Evolutionary conservation across 2,329 filamentous ascomycete species (phyloP).

Genomic region (Coleophoma cylindrospora): DNA sequence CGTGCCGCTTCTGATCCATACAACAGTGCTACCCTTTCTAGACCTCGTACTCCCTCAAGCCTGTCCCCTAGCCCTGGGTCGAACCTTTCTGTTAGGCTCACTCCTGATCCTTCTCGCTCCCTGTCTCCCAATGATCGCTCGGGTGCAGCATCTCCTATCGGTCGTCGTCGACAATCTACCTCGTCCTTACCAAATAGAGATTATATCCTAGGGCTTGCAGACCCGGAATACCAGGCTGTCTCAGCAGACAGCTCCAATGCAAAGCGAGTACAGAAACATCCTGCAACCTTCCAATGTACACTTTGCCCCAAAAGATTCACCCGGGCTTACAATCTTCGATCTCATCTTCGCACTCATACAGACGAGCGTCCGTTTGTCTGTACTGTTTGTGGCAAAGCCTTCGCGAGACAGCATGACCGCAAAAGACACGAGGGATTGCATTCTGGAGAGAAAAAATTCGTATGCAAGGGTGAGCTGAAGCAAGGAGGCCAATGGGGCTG

Average conservation of each 20-base stretch:
- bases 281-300: constrained; percentile 91
- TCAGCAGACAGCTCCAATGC: constrained; percentile 50
- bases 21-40: constrained; percentile 34
- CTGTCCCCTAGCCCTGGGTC: constrained; percentile 50
- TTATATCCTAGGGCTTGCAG: constrained; percentile 85
- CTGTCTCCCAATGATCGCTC: constrained; percentile 55
- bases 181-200: constrained; percentile 54
- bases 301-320: constrained; percentile 96
- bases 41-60: constrained; percentile 44
- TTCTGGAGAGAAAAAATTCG: constrained; percentile 97
- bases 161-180: constrained; percentile 55
- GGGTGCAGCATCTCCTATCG: constrained; percentile 35
- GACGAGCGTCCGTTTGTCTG: constrained; percentile 97
- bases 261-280: constrained; percentile 94
- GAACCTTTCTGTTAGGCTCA: constrained; percentile 38
- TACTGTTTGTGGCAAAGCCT: constrained; percentile 94
- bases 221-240: constrained; percentile 74
- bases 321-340: constrained; percentile 91
- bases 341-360: constrained; percentile 91
- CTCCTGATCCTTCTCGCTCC: constrained; percentile 42
- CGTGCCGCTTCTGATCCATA: constrained; percentile 29
- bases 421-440: constrained; percentile 96
- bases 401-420: constrained; percentile 93
- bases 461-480: constrained; percentile 88
- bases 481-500: constrained; percentile 86